phyloP scores from a whole-genome alignment of 805 yeast genomes.

The Lipomyces anomalus region DNA sequence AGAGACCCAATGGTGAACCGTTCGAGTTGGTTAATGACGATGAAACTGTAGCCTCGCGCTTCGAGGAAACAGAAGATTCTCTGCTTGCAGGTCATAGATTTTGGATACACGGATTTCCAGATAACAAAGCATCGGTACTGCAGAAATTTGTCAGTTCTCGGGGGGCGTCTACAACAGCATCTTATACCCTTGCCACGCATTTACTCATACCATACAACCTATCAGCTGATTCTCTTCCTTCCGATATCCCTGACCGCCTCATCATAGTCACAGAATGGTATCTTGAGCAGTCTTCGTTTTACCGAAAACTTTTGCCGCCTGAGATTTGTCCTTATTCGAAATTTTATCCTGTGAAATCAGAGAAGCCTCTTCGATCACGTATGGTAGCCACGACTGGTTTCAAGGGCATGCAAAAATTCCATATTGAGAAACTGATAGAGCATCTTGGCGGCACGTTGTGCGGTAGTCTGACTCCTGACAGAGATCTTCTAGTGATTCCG shows the following conservation, averaged over 20 bases:
- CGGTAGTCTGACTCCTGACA: conserved; percentile 43
- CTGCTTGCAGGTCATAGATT: conserved; percentile 10
- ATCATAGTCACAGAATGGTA: conserved; percentile 70
- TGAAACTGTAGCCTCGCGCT: neutral
- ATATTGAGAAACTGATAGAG: conserved; percentile 56
- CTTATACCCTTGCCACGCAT: conserved; percentile 12
- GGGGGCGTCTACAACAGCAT: conserved; percentile 10
- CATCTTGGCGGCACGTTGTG: conserved; percentile 48
- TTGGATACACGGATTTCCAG: conserved; percentile 7
- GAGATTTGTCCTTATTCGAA: conserved; percentile 6
- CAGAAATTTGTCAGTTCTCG: conserved; percentile 13
- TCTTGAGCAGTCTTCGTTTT: conserved; percentile 65
- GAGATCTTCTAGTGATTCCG: conserved; percentile 49
- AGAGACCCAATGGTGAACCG: neutral
- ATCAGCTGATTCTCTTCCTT: conserved; percentile 8
- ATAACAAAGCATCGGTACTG: neutral
- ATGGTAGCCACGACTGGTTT: conserved; percentile 63
- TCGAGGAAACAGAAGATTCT: neutral
- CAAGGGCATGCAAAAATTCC: conserved; percentile 68
- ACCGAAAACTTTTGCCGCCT: conserved; percentile 36
- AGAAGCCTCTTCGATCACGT: conserved; percentile 29
- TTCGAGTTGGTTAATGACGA: neutral
- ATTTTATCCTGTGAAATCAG: conserved; percentile 31
- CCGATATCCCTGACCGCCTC: conserved; percentile 18
- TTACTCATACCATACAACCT: conserved; percentile 15